phyloP scores from a whole-genome alignment of 495 filamentous ascomycete species.

The Neurospora cerealis region DNA sequence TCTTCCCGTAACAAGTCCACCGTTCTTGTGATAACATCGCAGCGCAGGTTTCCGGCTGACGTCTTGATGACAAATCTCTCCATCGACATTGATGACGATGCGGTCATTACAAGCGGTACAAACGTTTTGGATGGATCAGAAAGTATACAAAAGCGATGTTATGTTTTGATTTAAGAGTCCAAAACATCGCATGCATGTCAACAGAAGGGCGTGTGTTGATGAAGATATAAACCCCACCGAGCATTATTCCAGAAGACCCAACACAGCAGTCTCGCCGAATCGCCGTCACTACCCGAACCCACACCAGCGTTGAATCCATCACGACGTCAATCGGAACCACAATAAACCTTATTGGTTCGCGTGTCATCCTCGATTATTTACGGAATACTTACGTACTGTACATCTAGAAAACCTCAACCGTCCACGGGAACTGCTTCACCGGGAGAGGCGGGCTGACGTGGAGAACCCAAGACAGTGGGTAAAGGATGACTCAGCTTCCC shows the following conservation, averaged over 20 bases:
- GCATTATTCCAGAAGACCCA: neutral
- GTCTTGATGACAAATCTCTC: neutral
- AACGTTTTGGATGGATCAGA: neutral
- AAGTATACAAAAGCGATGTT: neutral
- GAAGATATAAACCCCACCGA: neutral
- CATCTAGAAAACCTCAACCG: neutral
- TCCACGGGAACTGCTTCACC: neutral
- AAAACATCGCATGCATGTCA: neutral
- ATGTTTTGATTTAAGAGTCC: neutral
- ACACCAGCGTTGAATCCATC: neutral
- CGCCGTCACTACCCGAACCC: neutral
- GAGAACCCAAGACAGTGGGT: neutral
- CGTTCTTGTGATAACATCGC: neutral
- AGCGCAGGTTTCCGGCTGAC: neutral
- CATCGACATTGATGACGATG: neutral
- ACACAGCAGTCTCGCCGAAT: neutral
- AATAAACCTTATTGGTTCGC: neutral
- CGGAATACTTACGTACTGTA: neutral
- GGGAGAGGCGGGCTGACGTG: neutral
- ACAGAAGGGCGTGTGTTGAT: neutral
- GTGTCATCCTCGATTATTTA: neutral
- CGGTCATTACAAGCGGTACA: neutral
- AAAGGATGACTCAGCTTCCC: neutral
- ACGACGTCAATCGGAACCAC: neutral
- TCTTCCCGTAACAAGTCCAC: neutral